phyloP scores from a whole-genome alignment of 768 basidiomycete species.

The Trametes maxima region DNA sequence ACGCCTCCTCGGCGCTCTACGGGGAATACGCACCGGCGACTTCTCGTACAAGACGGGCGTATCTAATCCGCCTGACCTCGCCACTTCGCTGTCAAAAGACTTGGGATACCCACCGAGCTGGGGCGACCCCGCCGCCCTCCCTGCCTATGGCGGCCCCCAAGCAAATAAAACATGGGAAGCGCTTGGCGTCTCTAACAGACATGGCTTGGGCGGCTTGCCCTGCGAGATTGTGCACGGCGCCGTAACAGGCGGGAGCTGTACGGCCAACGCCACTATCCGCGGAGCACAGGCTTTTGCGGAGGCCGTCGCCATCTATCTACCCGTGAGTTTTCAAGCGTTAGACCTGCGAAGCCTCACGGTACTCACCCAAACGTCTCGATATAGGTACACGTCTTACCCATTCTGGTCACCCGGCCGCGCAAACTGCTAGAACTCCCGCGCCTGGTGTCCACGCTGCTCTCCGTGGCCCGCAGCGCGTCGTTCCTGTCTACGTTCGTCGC shows the following conservation, averaged over 20 bases:
- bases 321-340: constrained; percentile 48
- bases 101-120: constrained; percentile 62
- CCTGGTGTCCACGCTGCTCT: constrained; percentile 44
- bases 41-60: constrained; percentile 63
- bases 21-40: constrained; percentile 50
- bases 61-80: constrained; percentile 41
- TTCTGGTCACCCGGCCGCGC: constrained; percentile 60
- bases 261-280: constrained; percentile 57
- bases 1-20: constrained; percentile 57
- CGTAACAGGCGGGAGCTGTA: constrained; percentile 59
- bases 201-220: constrained; percentile 68
- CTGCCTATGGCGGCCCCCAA: constrained; percentile 58
- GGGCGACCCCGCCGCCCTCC: constrained; percentile 63
- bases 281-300: constrained; percentile 60
- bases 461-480: constrained; percentile 63
- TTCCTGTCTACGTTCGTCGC: constrained; percentile 76
- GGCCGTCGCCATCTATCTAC: constrained; percentile 68
- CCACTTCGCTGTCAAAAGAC: constrained; percentile 50
- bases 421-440: constrained; percentile 49
- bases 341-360: neutral
- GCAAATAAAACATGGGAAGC: constrained; percentile 58
- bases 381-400: constrained; percentile 72
- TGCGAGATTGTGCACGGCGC: constrained; percentile 74
- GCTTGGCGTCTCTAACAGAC: constrained; percentile 54
- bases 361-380: neutral